Base-by-base conservation (phyloP, 1,284 basidiomycete genomes). In the Pterula multifida region DNA sequence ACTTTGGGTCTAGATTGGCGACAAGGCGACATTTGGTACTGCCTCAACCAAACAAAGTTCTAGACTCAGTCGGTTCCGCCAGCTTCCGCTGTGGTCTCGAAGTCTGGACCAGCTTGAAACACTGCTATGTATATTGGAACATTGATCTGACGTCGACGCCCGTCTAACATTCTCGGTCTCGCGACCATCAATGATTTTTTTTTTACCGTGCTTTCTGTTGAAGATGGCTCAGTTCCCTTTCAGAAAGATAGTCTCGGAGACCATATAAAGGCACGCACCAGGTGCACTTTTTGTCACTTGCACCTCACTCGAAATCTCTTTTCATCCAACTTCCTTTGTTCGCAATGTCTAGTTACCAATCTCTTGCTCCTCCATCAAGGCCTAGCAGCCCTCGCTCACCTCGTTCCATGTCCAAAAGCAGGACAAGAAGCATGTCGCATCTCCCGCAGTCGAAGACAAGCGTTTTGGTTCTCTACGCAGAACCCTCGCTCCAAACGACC, bases 361-460 rank as follows among this genome's bases (percentile, higher is more conserved):
- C 39, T 42, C 39, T 42, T 19, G 39, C 21, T 22, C 21, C 39
- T 9, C 39, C 13, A 6, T 6, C 39, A 19, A 42, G 39, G 9
- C n/a, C 21, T 17, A 6, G 21, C 39, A 4, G 9, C 6, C 13
- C n/a, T 6, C 39, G 39, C 19, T 42, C 39, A n/a, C 39, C 39
- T 4, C 39, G 39, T 4, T n/a, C 39, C 21, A n/a, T 22, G n/a
- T 42, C 39, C 39, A 42, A 42, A 17, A 42, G 39, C 17, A 42
- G 39, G 39, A 42, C 39, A 22, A 42, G 21, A 19, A 42, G 39
- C 39, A 42, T 42, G 39, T 17, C 39, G n/a, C 39, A 42, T 22
- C 21, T 42, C 13, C 21, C 32, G 11, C 9, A 42, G 9, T 17
- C 39, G 9, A 42, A 42, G 39, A 9, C 39, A 6, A 42, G 39